Evolutionary conservation across 2,329 filamentous ascomycete genomes (phyloP), one percentile per base, ranked within the genome.

Genomic region (Ophiostoma novo-ulmi): DNA sequence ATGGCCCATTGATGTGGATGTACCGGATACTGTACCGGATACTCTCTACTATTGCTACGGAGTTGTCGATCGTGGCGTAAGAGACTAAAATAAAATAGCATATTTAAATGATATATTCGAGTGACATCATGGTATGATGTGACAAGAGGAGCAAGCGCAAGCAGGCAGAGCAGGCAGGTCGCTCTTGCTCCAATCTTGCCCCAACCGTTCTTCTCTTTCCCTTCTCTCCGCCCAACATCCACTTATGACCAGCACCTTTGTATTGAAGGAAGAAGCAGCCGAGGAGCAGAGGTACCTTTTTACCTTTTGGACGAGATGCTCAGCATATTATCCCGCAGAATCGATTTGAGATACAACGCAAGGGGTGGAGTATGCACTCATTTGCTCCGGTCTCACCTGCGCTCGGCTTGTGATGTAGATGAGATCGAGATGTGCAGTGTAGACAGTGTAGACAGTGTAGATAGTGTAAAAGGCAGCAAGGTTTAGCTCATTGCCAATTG

Each of bases 371-470:
- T 31, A 22, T 26, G 52, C 52, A 26, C 10, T 58, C 13, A 8
- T 58, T 58, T 58, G 52, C 52, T 58, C 52, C 52, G 52, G 22
- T 58, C 52, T 58, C 52, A 58, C n/a, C 52, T 58, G 52, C 52
- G 52, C 52, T 58, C 52, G 52, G 52, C 52, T 58, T 58, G 22
- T 58, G 52, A 58, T 58, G 52, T 26, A 26, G 52, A 10, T 44
- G 6, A 36, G 61, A 38, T 64, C 61, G 61, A 64, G 61, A 38
- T 64, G 61, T 38, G n/a, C 52, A 48, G 8, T 26, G 22, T 22
- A 58, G 44, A 6, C 7, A 39, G 38, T 5, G 31, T 31, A 31
- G 31, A 31, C 52, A 48, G 8, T 26, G 52, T 22, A 58, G 44
- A 6, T 5, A 39, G 38, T 5, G 26, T 31, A 31, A 3, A 31